These are phyloP conservation scores for Ganoderma multipileum DNA, from an alignment of 1,284 basidiomycete genomes.

Conservation along the genomic window DNA sequence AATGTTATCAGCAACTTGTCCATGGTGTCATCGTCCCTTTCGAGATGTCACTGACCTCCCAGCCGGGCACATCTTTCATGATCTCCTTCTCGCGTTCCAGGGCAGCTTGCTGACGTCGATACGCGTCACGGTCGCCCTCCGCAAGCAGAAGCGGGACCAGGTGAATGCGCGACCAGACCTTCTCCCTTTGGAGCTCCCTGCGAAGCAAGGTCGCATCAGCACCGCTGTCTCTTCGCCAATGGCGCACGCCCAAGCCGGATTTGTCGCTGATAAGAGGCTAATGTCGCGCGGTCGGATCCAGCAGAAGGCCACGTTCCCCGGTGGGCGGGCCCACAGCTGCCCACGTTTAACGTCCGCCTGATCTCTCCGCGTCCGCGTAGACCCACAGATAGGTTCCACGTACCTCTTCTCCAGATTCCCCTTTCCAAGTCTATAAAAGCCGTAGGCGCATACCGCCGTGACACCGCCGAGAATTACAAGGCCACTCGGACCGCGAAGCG, in stretches of 20 bases:
- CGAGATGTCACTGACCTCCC: conserved; percentile 79
- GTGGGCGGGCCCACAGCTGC: conserved; percentile 56
- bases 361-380: conserved; percentile 42
- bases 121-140: conserved; percentile 92
- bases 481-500: conserved; percentile 91
- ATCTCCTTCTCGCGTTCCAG: conserved; percentile 86
- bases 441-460: conserved; percentile 86
- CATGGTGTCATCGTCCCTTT: conserved; percentile 27
- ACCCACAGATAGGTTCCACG: conserved; percentile 42
- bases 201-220: conserved; percentile 37
- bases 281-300: conserved; percentile 71
- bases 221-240: conserved; percentile 26
- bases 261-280: conserved; percentile 50
- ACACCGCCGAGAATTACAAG: conserved; percentile 87
- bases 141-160: conserved; percentile 92
- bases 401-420: conserved; percentile 95
- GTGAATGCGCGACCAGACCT: conserved; percentile 96
- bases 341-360: conserved; percentile 72
- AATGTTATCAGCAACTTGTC: conserved; percentile 31
- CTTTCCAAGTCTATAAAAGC: conserved; percentile 91
- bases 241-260: conserved; percentile 33
- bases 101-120: conserved; percentile 84
- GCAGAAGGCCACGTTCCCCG: conserved; percentile 63
- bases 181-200: conserved; percentile 95
- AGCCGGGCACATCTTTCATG: conserved; percentile 95